Evolutionary conservation across 192 early-diverging fungal genomes (phyloP).

Genomic region (Gigaspora rosea): DNA sequence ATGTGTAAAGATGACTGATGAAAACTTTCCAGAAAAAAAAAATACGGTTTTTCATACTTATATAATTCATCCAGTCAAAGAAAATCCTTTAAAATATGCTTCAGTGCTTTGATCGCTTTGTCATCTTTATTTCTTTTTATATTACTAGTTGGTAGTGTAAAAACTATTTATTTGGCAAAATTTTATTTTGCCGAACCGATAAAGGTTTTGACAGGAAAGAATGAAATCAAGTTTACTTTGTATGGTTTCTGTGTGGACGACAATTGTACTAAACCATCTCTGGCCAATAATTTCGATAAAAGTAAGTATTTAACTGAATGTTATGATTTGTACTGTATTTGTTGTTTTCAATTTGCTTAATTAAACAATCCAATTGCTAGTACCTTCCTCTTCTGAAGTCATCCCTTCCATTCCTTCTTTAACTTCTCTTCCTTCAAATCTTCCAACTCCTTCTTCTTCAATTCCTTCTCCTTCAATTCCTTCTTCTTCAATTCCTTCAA

Average conservation of each 20-base stretch:
- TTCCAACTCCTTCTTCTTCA: not conserved
- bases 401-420: no score
- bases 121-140: conserved; percentile 12
- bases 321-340: not conserved
- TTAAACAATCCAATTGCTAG: not conserved
- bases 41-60: no score
- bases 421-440: not conserved
- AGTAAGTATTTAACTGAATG: conserved; percentile 5
- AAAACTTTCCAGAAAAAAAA: no score
- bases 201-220: not conserved
- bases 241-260: conserved; percentile 21
- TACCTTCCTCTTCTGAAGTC: conserved; percentile 5
- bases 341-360: not conserved
- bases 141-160: not conserved
- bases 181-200: conserved; percentile 6
- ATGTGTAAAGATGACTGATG: no score
- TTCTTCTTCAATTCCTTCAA: no score
- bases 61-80: no score
- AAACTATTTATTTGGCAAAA: not conserved
- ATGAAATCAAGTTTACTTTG: conserved; percentile 23
- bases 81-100: no score
- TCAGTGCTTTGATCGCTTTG: not conserved
- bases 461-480: not conserved
- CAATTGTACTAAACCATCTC: not conserved
- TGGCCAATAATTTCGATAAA: conserved; percentile 24